Evolutionary conservation across 108 stramenopile species (phyloP).

Genomic region (Nitzschia palea): DNA sequence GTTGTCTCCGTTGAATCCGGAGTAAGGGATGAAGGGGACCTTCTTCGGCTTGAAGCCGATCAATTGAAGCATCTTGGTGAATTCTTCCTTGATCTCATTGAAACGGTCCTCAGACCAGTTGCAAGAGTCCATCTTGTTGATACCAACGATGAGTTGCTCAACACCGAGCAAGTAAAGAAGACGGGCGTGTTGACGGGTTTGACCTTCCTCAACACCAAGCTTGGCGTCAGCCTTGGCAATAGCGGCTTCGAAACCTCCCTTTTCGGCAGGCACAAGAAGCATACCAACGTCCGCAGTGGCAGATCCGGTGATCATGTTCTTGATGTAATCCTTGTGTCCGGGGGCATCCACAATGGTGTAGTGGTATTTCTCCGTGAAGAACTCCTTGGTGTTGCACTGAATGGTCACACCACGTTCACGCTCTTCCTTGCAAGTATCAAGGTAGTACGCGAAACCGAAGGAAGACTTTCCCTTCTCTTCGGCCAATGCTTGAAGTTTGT

Average conservation of each 20-base stretch:
- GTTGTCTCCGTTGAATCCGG: conserved; percentile 79
- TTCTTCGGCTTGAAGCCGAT: conserved; percentile 85
- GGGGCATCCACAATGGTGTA: conserved; percentile 83
- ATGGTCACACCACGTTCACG: conserved; percentile 81
- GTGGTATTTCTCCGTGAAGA: conserved; percentile 82
- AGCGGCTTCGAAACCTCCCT: conserved; percentile 87
- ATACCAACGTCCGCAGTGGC: conserved; percentile 82
- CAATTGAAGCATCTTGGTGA: conserved; percentile 75
- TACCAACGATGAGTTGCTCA: conserved; percentile 73
- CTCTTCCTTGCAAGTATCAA: conserved; percentile 81
- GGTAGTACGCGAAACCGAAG: conserved; percentile 83
- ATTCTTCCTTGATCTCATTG: conserved; percentile 81
- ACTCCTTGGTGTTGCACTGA: conserved; percentile 84
- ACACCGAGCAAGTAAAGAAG: conserved; percentile 78
- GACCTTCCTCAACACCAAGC: conserved; percentile 75
- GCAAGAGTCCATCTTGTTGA: conserved; percentile 85
- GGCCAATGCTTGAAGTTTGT: conserved; percentile 67
- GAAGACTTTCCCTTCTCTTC: conserved; percentile 80
- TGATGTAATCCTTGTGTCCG: conserved; percentile 87
- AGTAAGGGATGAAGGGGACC: conserved; percentile 81
- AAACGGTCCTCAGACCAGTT: conserved; percentile 65
- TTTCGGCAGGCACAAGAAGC: conserved; percentile 76
- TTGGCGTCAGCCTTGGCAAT: conserved; percentile 85
- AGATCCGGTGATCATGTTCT: conserved; percentile 83
- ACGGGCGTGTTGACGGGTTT: conserved; percentile 80